These are phyloP conservation scores for Ophiocordyceps unilateralis DNA, from an alignment of 2,329 filamentous ascomycete species.

Conservation along the genomic window DNA sequence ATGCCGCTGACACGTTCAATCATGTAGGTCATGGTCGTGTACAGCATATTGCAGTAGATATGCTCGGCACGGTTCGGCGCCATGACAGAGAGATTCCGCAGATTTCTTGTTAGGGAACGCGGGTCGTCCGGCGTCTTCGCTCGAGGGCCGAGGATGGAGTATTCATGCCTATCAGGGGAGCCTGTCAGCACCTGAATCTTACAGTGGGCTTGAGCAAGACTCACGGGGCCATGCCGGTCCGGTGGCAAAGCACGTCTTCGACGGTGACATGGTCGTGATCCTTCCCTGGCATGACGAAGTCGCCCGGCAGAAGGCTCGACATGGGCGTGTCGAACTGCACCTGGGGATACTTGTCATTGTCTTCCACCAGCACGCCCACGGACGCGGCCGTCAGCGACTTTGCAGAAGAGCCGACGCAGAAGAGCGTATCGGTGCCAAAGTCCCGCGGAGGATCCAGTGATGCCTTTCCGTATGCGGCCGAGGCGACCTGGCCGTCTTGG, in stretches of 20 bases:
- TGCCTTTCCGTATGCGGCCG: conserved; percentile 7
- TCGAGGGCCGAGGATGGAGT: conserved; percentile 6
- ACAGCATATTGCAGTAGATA: conserved; percentile 13
- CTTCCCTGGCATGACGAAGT: conserved; percentile 9
- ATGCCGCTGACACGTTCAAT: conserved; percentile 6
- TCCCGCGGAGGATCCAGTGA: conserved; percentile 4
- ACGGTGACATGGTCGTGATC: conserved; percentile 8
- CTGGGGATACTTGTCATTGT: conserved; percentile 7
- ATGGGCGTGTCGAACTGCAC: conserved; percentile 8
- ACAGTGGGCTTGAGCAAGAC: no score
- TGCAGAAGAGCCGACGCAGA: conserved; percentile 10
- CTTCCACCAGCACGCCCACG: conserved; percentile 7
- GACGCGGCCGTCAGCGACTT: conserved; percentile 11
- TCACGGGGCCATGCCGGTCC: conserved; percentile 10
- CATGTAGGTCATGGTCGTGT: conserved; percentile 8
- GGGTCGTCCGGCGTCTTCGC: conserved; percentile 7
- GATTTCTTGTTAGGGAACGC: conserved; percentile 9
- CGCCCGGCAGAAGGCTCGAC: conserved; percentile 8
- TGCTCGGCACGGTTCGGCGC: conserved; percentile 8
- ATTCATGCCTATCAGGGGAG: conserved; percentile 6
- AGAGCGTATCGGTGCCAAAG: conserved; percentile 10
- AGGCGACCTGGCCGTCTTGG: conserved; percentile 5
- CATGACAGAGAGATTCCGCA: conserved; percentile 9
- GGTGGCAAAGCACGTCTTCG: conserved; percentile 9
- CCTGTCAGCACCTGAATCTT: no score